Evolutionary conservation across 1,139 yeast genomes (phyloP).

Genomic region (Candida albicans): DNA sequence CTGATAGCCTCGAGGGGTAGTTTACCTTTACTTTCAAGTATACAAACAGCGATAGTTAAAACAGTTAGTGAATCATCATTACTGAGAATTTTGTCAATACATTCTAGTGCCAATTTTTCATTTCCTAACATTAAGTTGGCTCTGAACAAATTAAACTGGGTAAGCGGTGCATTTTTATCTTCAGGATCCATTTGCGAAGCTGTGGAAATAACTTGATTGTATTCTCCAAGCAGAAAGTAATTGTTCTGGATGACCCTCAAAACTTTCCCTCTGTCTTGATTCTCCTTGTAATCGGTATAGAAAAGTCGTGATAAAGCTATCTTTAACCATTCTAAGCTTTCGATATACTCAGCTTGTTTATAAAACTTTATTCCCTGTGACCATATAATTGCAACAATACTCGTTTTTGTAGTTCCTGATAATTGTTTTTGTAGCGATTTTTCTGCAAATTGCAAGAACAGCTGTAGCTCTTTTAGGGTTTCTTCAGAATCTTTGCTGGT

Average conservation of each 20-base stretch:
- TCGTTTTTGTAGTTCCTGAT: constrained; percentile 20
- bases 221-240: constrained; percentile 16
- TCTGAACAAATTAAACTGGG: constrained; percentile 26
- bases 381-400: constrained; percentile 29
- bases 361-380: constrained; percentile 23
- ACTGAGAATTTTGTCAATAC: constrained; percentile 10
- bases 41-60: constrained; percentile 19
- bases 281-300: constrained; percentile 17
- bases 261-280: constrained; percentile 21
- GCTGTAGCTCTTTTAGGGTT: constrained; percentile 7
- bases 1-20: constrained; percentile 2
- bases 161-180: constrained; percentile 17
- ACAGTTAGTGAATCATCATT: constrained; percentile 10
- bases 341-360: constrained; percentile 16
- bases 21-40: constrained; percentile 17
- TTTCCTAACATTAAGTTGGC: constrained; percentile 15
- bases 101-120: constrained; percentile 10
- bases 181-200: constrained; percentile 8
- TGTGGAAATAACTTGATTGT: constrained; percentile 13
- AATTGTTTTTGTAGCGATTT: constrained; percentile 19
- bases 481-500: background rate
- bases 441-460: constrained; percentile 21
- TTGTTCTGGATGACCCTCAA: constrained; percentile 25
- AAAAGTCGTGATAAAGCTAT: constrained; percentile 23
- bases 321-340: constrained; percentile 24